Percentiles rank a stretch among this genome's conserved stretches.
Conservation (phyloP, 2,329 filamentous ascomycete genomes). For the Dothideomycetes sp. region DNA sequence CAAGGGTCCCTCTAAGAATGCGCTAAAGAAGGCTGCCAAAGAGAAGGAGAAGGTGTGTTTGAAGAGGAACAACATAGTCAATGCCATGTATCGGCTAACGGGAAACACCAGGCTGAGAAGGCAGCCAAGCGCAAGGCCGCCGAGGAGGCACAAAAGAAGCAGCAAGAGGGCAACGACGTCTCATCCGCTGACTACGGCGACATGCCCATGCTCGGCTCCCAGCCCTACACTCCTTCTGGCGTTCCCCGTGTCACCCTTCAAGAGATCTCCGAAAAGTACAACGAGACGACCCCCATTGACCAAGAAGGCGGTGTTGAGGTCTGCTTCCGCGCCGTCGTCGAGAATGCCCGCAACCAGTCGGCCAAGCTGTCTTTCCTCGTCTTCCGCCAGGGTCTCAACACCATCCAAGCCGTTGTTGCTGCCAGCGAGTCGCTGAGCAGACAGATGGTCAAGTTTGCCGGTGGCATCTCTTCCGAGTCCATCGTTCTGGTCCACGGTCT, state of each 20-base stretch:
- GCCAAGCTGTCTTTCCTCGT: constrained; percentile 89
- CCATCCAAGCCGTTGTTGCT: constrained; percentile 71
- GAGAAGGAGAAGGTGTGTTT: constrained; percentile 72
- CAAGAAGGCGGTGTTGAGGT: constrained; percentile 45
- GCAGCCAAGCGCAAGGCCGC: constrained; percentile 59
- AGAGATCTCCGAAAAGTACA: constrained; percentile 52
- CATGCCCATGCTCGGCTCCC: constrained; percentile 50
- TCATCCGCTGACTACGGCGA: constrained; percentile 74
- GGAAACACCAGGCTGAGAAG: constrained; percentile 45
- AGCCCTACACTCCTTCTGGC: constrained; percentile 41
- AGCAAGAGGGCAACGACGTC: constrained; percentile 55
- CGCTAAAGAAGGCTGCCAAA: constrained; percentile 78
- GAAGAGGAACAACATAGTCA: background rate
- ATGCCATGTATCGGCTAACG: constrained; percentile 6
- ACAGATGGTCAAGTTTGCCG: constrained; percentile 93
- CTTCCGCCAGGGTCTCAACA: constrained; percentile 65
- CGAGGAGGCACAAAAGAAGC: constrained; percentile 56
- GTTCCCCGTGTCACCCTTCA: constrained; percentile 52
- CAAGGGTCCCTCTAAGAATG: constrained; percentile 61
- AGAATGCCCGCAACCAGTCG: constrained; percentile 79
- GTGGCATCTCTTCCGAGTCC: constrained; percentile 65
- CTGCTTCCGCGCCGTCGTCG: constrained; percentile 69
- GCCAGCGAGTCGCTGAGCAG: constrained; percentile 56
- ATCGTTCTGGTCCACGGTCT: constrained; percentile 72
- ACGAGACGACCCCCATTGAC: constrained; percentile 44